Evolutionary conservation across 345 rosid genomes (phyloP).

Genomic region (Eucalyptus erythrocorys): DNA sequence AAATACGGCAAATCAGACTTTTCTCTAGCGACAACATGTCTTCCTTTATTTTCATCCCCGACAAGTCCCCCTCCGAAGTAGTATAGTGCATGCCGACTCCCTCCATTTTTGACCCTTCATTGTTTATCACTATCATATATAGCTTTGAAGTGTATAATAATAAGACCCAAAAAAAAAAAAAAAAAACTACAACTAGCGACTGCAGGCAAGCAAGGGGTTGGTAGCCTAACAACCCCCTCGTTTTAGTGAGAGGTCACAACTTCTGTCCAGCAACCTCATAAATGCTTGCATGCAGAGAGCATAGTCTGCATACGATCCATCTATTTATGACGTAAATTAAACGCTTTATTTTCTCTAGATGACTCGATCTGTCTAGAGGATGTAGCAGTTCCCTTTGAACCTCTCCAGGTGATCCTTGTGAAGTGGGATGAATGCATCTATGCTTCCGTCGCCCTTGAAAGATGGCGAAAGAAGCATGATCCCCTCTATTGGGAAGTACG

Average conservation of each 20-base stretch:
- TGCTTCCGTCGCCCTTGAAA: slow-evolving; percentile 9
- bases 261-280: neutral
- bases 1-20: neutral
- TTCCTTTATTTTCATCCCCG: neutral
- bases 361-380: neutral
- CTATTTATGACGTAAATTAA: neutral
- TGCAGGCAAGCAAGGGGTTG: neutral
- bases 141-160: neutral
- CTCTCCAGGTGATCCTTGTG: neutral
- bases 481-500: slow-evolving; percentile 10
- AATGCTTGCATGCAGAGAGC: neutral
- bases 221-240: neutral
- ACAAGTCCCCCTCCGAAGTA: neutral
- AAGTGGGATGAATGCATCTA: slow-evolving; percentile 10
- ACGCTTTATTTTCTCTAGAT: neutral
- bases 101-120: neutral
- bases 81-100: neutral
- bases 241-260: neutral
- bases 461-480: slow-evolving; percentile 8
- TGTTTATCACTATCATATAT: neutral
- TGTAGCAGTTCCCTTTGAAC: neutral
- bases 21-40: neutral
- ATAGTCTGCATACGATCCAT: neutral
- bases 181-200: neutral
- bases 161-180: neutral